A percentile compares a stretch with the other conserved stretches of the same genome.
phyloP scores from a whole-genome alignment of 2,329 filamentous ascomycete genomes.

The Aspergillus ruber region DNA sequence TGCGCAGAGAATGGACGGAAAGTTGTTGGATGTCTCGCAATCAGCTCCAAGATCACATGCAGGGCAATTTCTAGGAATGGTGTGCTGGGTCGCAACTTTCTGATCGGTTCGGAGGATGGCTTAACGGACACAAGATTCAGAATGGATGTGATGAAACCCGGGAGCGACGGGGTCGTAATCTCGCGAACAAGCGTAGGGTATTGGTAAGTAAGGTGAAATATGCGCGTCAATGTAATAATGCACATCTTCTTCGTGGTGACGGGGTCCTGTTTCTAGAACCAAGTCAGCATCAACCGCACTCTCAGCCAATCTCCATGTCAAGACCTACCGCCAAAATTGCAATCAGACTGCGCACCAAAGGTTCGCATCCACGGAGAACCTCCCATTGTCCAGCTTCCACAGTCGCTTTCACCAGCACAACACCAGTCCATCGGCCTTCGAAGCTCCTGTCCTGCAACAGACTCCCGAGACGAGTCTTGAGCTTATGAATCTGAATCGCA shows the following conservation, averaged over 20 bases:
- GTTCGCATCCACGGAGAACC: constrained; percentile 62
- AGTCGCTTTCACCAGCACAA: constrained; percentile 70
- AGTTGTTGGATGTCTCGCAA: constrained; percentile 76
- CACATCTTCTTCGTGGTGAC: constrained; percentile 67
- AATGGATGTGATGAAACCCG: constrained; percentile 66
- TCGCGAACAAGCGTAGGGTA: constrained; percentile 80
- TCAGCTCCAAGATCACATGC: constrained; percentile 62
- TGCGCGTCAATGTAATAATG: constrained; percentile 70
- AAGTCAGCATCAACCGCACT: constrained; percentile 8
- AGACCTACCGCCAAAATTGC: constrained; percentile 61
- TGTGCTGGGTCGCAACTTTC: constrained; percentile 35
- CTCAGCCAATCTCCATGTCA: neutral
- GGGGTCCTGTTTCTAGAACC: constrained; percentile 65
- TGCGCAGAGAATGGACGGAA: constrained; percentile 70
- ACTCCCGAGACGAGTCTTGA: constrained; percentile 70
- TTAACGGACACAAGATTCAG: constrained; percentile 57
- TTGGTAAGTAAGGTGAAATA: constrained; percentile 75
- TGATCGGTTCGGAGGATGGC: constrained; percentile 25
- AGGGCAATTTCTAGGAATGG: constrained; percentile 61
- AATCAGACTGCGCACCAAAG: constrained; percentile 73
- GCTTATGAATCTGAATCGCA: constrained; percentile 68
- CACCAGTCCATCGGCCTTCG: constrained; percentile 70
- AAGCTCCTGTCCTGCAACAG: constrained; percentile 69
- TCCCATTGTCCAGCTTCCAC: constrained; percentile 83
- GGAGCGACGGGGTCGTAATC: constrained; percentile 76